Conservation (phyloP, 208 protist genomes). For the Wallacemonas sp. region DNA sequence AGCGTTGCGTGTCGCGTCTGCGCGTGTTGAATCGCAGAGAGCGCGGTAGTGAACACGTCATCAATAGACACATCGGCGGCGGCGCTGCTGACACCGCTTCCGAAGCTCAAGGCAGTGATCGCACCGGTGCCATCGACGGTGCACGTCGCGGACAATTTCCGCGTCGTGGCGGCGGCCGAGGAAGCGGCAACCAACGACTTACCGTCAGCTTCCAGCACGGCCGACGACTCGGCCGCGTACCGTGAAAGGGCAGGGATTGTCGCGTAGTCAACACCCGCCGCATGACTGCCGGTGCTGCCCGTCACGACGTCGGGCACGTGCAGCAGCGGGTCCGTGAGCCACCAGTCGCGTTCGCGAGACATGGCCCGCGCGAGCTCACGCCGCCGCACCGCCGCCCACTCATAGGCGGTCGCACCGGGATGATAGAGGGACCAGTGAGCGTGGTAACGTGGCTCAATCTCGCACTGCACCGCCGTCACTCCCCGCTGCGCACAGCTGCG, state of each 20-base stretch:
- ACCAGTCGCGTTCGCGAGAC: constrained; percentile 77
- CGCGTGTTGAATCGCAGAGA: constrained; percentile 49
- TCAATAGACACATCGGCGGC: constrained; percentile 47
- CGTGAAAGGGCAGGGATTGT: constrained; percentile 59
- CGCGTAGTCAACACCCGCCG: constrained; percentile 15
- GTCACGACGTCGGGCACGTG: constrained; percentile 50
- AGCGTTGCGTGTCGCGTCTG: constrained; percentile 75
- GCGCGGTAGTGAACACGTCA: constrained; percentile 48
- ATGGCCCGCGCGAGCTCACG: constrained; percentile 58
- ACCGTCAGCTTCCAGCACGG: constrained; percentile 48
- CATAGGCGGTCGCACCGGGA: constrained; percentile 64
- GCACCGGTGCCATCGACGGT: constrained; percentile 74
- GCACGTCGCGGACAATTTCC: constrained; percentile 38
- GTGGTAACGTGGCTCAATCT: constrained; percentile 46
- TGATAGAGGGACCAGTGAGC: constrained; percentile 79
- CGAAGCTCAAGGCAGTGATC: constrained; percentile 37
- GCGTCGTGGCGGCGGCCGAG: constrained; percentile 6
- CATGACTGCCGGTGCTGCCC: constrained; percentile 27
- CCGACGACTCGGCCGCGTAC: constrained; percentile 65
- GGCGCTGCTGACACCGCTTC: constrained; percentile 18
- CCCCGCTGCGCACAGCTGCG: constrained; percentile 42
- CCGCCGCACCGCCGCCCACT: constrained; percentile 76
- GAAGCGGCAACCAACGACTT: constrained; percentile 20
- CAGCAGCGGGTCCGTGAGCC: constrained; percentile 74
- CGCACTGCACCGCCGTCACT: constrained; percentile 53